Evolutionary conservation across 441 rosid genomes (phyloP).

Genomic region (Oxalis stricta): DNA sequence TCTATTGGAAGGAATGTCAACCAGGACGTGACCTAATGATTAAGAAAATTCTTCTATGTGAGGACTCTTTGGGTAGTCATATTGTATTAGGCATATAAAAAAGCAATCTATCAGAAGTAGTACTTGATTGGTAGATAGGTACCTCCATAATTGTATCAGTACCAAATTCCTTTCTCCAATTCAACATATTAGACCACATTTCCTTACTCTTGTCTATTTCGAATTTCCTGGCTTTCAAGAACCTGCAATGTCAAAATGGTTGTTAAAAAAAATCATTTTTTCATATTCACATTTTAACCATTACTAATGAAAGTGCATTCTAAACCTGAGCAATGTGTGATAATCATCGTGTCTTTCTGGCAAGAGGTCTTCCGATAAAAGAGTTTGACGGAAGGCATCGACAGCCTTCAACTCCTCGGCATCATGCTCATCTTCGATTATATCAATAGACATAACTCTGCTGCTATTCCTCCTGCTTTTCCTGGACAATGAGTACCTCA

Average conservation of each 20-base stretch:
- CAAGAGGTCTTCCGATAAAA: conserved; percentile 52
- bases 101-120: not conserved
- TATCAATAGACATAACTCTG: conserved; percentile 44
- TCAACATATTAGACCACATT: conserved; percentile 82
- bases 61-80: no score
- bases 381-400: conserved; percentile 63
- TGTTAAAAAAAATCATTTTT: not conserved
- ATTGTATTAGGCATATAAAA: not conserved
- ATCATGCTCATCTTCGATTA: conserved; percentile 59
- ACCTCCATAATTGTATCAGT: conserved; percentile 61
- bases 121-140: not conserved
- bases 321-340: conserved; percentile 78
- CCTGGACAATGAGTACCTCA: conserved; percentile 49
- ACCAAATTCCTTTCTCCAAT: conserved; percentile 75
- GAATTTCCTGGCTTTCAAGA: conserved; percentile 76
- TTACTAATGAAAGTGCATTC: not conserved
- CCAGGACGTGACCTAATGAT: not conserved
- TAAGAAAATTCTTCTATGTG: not conserved
- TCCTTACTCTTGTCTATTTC: conserved; percentile 71
- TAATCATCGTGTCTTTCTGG: conserved; percentile 70
- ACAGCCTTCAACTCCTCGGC: conserved; percentile 61
- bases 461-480: conserved; percentile 67
- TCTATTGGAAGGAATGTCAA: no score
- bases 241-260: conserved; percentile 22
- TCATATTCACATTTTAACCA: not conserved